These are phyloP conservation scores for Westerdykella sp. DNA, from an alignment of 2,329 filamentous ascomycete species.

Conservation along the genomic window DNA sequence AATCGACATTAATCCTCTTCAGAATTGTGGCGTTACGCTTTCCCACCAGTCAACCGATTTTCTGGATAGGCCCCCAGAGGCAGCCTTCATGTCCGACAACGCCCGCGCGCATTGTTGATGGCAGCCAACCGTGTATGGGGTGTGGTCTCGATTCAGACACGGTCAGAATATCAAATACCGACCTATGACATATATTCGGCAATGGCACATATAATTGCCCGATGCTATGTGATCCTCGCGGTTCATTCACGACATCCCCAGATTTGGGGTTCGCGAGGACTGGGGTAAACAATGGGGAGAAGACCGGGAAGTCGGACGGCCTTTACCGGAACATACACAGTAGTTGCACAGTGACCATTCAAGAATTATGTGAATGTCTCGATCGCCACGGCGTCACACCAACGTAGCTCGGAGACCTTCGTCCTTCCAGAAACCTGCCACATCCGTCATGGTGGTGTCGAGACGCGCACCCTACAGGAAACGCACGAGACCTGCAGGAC, in stretches of 20 bases:
- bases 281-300: background rate
- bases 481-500: constrained; percentile 7
- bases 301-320: constrained; percentile 2
- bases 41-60: no score
- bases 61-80: no score
- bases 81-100: no score
- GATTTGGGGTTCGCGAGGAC: no score
- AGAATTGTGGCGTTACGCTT: background rate
- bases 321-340: background rate
- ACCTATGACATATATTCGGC: no score
- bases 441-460: constrained; percentile 4
- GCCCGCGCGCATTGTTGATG: no score
- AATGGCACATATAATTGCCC: no score
- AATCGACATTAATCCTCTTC: constrained; percentile 5
- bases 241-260: no score
- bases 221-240: no score
- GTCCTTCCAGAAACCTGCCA: constrained; percentile 19
- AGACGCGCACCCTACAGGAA: constrained; percentile 2
- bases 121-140: no score
- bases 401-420: constrained; percentile 3
- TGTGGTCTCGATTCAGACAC: no score
- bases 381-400: constrained; percentile 1
- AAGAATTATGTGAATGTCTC: background rate
- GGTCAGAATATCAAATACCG: no score
- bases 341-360: background rate